Evolutionary conservation across 805 yeast genomes (phyloP), one percentile per base, ranked within the genome.

Genomic region (Lachancea cidri): DNA sequence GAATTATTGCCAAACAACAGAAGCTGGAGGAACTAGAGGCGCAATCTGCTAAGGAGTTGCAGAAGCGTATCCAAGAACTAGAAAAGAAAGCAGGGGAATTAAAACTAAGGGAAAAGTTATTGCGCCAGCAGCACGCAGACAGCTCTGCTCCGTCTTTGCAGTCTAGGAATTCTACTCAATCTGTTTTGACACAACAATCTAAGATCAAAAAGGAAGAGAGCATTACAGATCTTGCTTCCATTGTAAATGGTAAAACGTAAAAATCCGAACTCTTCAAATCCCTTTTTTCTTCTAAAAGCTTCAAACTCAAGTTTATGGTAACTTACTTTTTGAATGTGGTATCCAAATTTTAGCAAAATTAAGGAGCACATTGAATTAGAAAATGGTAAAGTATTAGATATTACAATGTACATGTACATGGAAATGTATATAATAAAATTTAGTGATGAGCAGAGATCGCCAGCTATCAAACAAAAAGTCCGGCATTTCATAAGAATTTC

Each of bases 1-100:
- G 83, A 43, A 74, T 84, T 42, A 64, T 79, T 49, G 81, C 83
- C 39, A 80, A 85, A 60, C 89, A 85, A 55, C 86, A 80, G 43
- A 84, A 81, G 64, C 66, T 85, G 38, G 89, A 84, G 58, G 87
- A 84, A 52, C 65, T 85, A 64, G 94, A 85, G 59, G 81, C 81
- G 54, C 82, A 81, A 47, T 77, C 85, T 40, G 93, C 91, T 0
- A 73, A 73, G 55, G 91, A 83, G 53, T 67, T 85, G 53, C 78
- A 86, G 20, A 69, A 70, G 45, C 71, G 89, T 49, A 91, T 89
- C n/a, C 81, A 83, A 15, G 79, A 81, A 42, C 70, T 85, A 51
- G 93, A 85, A 58, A 77, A 73, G 54, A 81, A 79, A 54, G 91
- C 91, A 2, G 82, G 79, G 34, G 82, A 75, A 48, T 70, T 84